Conservation (phyloP, 768 basidiomycete species). For the Trametes cubensis region DNA sequence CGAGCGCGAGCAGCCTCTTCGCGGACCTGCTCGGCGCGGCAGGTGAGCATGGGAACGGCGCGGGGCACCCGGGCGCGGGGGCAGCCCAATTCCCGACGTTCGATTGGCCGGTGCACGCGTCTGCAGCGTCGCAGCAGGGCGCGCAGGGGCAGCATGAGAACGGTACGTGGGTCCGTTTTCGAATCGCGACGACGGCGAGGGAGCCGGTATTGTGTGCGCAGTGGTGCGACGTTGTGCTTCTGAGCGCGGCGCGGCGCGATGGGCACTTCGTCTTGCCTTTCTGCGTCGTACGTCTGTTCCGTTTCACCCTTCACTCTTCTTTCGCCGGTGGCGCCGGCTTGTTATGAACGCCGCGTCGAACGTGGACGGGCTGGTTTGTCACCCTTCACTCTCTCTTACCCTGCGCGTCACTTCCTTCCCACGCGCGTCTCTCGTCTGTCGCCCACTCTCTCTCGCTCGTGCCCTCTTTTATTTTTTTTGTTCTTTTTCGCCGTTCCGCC, state of each 20-base stretch:
- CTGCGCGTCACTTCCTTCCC: background rate
- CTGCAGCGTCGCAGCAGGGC: constrained; percentile 17
- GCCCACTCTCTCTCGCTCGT: background rate
- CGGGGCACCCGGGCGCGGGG: constrained; percentile 8
- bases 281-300: background rate
- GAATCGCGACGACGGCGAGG: background rate
- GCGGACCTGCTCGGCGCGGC: constrained; percentile 28
- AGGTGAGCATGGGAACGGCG: constrained; percentile 21
- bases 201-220: background rate
- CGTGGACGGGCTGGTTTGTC: background rate
- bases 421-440: constrained; percentile 7
- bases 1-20: constrained; percentile 27
- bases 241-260: background rate
- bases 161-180: constrained; percentile 11
- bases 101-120: constrained; percentile 32
- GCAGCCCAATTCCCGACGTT: constrained; percentile 23
- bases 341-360: background rate
- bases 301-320: background rate
- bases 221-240: background rate
- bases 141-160: constrained; percentile 22
- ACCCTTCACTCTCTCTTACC: background rate
- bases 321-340: background rate
- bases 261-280: too few relatives aligned
- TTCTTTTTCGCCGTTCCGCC: background rate
- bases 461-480: background rate